These are phyloP conservation scores for Tulasnella sp. DNA, from an alignment of 768 basidiomycete species.

Conservation along the genomic window DNA sequence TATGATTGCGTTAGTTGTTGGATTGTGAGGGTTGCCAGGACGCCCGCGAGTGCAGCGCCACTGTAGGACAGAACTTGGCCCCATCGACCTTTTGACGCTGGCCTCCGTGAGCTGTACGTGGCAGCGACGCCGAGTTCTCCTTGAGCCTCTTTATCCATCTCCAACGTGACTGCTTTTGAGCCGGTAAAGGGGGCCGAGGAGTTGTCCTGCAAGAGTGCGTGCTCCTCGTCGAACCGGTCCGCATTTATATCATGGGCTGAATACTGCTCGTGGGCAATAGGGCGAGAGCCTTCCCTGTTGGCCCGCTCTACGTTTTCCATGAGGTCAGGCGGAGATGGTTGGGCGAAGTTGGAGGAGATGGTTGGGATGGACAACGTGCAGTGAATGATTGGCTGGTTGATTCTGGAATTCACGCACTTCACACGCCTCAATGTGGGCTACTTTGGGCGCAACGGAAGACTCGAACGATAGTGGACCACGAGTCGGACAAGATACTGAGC, in stretches of 20 bases:
- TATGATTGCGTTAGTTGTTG: not conserved
- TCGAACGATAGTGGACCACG: not conserved
- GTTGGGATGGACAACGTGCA: constrained; percentile 1
- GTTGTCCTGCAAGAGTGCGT: constrained; percentile 20
- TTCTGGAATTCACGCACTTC: not conserved
- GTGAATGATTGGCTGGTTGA: not conserved
- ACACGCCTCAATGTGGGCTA: constrained; percentile 6
- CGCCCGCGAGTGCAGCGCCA: not conserved
- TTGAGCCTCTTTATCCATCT: constrained; percentile 16
- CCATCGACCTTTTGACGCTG: not conserved
- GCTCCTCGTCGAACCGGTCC: constrained; percentile 3
- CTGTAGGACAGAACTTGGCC: not conserved
- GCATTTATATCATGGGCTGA: constrained; percentile 18
- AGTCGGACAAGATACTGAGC: too few relatives aligned
- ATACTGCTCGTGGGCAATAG: constrained; percentile 32
- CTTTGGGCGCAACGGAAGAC: not conserved
- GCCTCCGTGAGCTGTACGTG: not conserved
- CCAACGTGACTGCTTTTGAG: not conserved
- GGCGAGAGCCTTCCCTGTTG: not conserved
- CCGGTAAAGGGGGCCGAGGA: not conserved
- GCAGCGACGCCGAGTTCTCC: not conserved
- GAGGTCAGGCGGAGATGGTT: not conserved
- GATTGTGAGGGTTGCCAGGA: not conserved
- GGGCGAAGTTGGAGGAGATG: not conserved
- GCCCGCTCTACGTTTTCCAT: constrained; percentile 23